These are phyloP conservation scores for Plasmodium sp. DNA, from an alignment of 169 alveolate species.

Conservation along the genomic window DNA sequence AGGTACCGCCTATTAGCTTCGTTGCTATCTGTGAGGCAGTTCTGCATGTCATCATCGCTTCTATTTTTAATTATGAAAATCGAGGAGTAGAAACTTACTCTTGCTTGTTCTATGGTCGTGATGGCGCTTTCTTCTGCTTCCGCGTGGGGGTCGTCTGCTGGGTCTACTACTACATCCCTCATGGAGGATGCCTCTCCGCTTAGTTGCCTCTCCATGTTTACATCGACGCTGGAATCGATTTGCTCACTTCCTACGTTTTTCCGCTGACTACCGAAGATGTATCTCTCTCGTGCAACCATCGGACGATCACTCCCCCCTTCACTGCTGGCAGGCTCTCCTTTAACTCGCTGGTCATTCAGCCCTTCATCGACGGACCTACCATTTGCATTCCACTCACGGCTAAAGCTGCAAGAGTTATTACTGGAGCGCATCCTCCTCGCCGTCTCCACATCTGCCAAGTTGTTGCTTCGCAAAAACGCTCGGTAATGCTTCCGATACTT, in stretches of 20 bases:
- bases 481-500: slow-evolving; percentile 15
- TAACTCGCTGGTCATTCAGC: background rate
- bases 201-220: background rate
- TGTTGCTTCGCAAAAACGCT: slow-evolving; percentile 3
- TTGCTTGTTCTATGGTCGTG: slow-evolving; percentile 18
- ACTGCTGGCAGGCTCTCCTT: background rate
- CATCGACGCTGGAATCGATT: background rate
- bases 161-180: background rate
- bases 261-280: background rate
- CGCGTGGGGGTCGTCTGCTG: background rate
- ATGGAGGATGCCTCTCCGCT: background rate
- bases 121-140: background rate
- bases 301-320: background rate
- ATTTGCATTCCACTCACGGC: background rate
- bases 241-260: background rate
- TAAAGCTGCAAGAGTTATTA: background rate
- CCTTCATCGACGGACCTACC: background rate
- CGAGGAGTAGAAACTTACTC: slow-evolving; percentile 17
- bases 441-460: slow-evolving; percentile 8
- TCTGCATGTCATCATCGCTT: slow-evolving; percentile 17
- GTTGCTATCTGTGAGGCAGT: background rate
- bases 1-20: slow-evolving; percentile 10
- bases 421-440: background rate
- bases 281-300: background rate
- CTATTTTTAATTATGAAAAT: slow-evolving; percentile 16